Evolutionary conservation across 345 rosid species (phyloP).

Genomic region (Syzygium aqueum): DNA sequence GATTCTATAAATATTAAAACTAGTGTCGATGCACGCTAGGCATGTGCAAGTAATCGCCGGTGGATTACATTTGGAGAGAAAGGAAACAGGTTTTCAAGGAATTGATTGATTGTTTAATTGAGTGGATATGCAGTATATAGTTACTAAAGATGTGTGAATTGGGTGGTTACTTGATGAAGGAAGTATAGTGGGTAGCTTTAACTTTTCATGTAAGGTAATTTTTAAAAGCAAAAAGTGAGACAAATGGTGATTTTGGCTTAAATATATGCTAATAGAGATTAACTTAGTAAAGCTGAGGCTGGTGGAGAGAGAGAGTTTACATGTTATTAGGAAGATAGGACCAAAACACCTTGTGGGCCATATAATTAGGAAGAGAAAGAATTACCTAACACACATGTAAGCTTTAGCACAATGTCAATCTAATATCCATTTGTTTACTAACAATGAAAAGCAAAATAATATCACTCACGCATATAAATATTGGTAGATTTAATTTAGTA

Average conservation of each 20-base stretch:
- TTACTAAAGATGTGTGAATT: not conserved
- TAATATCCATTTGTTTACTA: not conserved
- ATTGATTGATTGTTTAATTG: not conserved
- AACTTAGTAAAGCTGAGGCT: too few relatives aligned
- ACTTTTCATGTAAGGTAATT: too few relatives aligned
- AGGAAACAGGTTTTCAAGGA: not conserved
- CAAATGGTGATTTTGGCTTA: not conserved
- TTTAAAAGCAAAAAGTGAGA: not conserved
- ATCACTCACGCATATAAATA: not conserved
- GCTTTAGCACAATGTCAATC: not conserved
- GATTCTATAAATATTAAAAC: not conserved
- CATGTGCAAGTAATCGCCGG: not conserved
- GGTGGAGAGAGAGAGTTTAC: too few relatives aligned
- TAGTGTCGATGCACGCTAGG: not conserved
- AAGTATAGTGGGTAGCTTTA: too few relatives aligned
- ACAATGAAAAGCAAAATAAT: not conserved
- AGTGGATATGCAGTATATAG: rapidly evolving
- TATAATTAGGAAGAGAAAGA: not conserved
- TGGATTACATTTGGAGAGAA: not conserved
- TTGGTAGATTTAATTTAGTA: not conserved
- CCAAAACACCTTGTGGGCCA: not conserved
- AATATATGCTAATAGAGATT: too few relatives aligned
- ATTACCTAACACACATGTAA: not conserved
- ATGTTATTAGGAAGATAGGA: too few relatives aligned
- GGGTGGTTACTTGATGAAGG: not conserved